Conservation (phyloP, 805 yeast genomes). For the Pichia thaimueangensis region DNA sequence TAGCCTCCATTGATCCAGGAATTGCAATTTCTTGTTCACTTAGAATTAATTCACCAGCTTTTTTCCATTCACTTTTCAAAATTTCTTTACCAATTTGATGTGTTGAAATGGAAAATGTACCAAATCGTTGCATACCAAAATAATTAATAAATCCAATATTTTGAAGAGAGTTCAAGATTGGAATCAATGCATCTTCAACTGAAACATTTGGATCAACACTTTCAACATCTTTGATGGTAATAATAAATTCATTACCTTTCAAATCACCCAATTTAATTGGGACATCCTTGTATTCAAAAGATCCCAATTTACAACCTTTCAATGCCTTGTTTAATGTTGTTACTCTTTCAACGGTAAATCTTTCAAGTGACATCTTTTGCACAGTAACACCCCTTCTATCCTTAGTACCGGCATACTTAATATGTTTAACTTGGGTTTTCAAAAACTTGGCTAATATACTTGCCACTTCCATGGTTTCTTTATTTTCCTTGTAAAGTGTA, state of each 20-base stretch:
- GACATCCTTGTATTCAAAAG: constrained; percentile 58
- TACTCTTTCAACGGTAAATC: constrained; percentile 67
- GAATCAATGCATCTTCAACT: constrained; percentile 41
- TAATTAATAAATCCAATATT: constrained; percentile 83
- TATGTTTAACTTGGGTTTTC: constrained; percentile 60
- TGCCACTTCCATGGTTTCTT: constrained; percentile 96
- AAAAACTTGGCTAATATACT: constrained; percentile 64
- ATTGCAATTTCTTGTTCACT: constrained; percentile 80
- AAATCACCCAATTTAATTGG: constrained; percentile 75
- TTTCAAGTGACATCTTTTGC: constrained; percentile 67
- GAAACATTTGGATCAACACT: constrained; percentile 28
- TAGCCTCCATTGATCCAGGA: constrained; percentile 78
- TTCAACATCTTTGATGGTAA: constrained; percentile 72
- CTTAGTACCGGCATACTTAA: constrained; percentile 91
- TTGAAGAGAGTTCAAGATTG: constrained; percentile 51
- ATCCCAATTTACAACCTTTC: constrained; percentile 74
- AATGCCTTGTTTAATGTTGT: constrained; percentile 69
- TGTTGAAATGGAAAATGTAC: constrained; percentile 90
- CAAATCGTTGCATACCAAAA: constrained; percentile 98
- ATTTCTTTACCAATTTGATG: constrained; percentile 76
- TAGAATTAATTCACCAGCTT: constrained; percentile 70
- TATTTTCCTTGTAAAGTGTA: constrained; percentile 84
- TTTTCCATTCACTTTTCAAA: constrained; percentile 68
- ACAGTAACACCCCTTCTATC: constrained; percentile 95
- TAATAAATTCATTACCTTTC: constrained; percentile 80